Evolutionary conservation across 257 asterid genomes (phyloP).

Genomic region (Orobanche coerulescens): DNA sequence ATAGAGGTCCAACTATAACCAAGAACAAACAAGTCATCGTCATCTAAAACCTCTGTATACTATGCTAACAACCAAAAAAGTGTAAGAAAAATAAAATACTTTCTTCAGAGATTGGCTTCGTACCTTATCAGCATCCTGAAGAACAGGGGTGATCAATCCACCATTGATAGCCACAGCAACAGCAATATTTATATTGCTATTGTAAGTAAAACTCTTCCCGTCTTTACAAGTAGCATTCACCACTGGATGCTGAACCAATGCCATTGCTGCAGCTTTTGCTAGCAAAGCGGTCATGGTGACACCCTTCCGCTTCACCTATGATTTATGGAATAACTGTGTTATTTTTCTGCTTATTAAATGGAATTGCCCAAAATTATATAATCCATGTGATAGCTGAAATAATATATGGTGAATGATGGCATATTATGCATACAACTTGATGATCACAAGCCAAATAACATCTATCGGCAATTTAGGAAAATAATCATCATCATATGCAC

Average conservation of each 20-base stretch:
- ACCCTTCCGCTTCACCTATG: slow-evolving; percentile 74
- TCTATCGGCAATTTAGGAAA: background rate
- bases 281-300: slow-evolving; percentile 84
- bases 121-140: slow-evolving; percentile 89
- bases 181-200: slow-evolving; percentile 62
- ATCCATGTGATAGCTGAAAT: background rate
- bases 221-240: slow-evolving; percentile 78
- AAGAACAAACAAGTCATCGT: slow-evolving; percentile 20
- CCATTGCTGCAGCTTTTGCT: slow-evolving; percentile 93
- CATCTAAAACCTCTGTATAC: background rate
- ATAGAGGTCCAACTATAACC: slow-evolving; percentile 71
- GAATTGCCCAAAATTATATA: slow-evolving; percentile 4
- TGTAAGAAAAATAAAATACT: background rate
- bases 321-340: background rate
- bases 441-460: background rate
- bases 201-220: slow-evolving; percentile 78
- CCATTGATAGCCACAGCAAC: slow-evolving; percentile 82
- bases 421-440: too few relatives aligned
- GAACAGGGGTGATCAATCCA: slow-evolving; percentile 82
- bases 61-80: background rate
- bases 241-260: slow-evolving; percentile 79
- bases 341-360: background rate
- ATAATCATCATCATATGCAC: too few relatives aligned
- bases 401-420: too few relatives aligned
- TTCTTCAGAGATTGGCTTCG: background rate